phyloP scores from a whole-genome alignment of 306 rosid genomes.

The Heteromeles arbutifolia region DNA sequence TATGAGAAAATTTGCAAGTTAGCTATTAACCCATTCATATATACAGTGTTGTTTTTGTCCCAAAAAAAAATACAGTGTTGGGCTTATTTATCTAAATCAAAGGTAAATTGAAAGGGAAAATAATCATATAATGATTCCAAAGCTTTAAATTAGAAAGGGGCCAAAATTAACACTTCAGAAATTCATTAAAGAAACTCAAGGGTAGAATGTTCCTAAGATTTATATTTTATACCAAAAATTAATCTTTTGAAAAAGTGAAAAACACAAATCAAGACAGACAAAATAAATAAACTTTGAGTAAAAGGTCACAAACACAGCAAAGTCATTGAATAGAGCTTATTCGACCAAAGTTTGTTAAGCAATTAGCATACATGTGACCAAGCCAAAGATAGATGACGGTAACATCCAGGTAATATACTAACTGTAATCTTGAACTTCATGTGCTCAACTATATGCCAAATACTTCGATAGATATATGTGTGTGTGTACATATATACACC shows the following conservation, averaged over 20 bases:
- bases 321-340: neutral
- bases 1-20: conserved; percentile 34
- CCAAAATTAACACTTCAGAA: neutral
- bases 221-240: neutral
- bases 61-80: too few species aligned
- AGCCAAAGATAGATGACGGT: neutral
- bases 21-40: conserved; percentile 12
- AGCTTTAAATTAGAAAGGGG: neutral
- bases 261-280: too few species aligned
- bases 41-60: neutral
- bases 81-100: neutral
- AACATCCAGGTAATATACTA: neutral
- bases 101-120: neutral
- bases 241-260: neutral
- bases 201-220: neutral
- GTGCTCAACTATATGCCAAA: neutral
- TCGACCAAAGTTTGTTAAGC: neutral
- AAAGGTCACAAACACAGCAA: neutral
- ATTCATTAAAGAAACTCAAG: neutral
- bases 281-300: neutral
- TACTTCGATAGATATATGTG: too few species aligned
- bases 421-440: neutral
- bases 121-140: neutral
- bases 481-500: too few species aligned
- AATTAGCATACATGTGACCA: neutral